These are phyloP conservation scores for Staphylotrichum longicolle DNA, from an alignment of 495 filamentous ascomycete genomes.

Conservation along the genomic window DNA sequence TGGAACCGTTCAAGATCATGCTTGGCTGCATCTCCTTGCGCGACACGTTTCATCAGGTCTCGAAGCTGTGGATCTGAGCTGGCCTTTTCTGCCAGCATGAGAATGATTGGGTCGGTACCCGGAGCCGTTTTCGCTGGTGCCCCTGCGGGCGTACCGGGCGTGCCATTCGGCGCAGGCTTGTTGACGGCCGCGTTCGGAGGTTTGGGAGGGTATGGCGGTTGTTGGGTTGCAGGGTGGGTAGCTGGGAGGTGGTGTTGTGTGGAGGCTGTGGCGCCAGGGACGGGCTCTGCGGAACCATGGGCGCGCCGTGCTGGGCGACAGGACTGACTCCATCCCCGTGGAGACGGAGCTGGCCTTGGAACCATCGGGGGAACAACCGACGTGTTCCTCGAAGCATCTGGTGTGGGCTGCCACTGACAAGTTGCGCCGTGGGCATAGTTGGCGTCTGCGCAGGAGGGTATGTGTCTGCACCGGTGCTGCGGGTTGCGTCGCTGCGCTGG, in stretches of 20 bases:
- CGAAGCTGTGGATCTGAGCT: slow-evolving; percentile 85
- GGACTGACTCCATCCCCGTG: slow-evolving; percentile 35
- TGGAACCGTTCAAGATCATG: slow-evolving; percentile 87
- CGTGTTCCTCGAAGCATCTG: slow-evolving; percentile 31
- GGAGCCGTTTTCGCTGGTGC: slow-evolving; percentile 32
- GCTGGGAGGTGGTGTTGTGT: slow-evolving; percentile 12
- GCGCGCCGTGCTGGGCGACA: slow-evolving; percentile 22
- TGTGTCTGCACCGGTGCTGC: slow-evolving; percentile 21
- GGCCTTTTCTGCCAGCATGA: slow-evolving; percentile 83
- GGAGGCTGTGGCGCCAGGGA: slow-evolving; percentile 9
- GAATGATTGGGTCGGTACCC: slow-evolving; percentile 89
- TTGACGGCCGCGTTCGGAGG: slow-evolving; percentile 5
- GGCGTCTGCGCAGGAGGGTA: slow-evolving; percentile 17
- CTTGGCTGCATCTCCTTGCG: slow-evolving; percentile 75
- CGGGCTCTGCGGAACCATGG: slow-evolving; percentile 14
- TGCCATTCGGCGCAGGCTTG: slow-evolving; percentile 26
- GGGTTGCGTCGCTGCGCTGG: slow-evolving; percentile 21
- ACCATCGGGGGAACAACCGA: slow-evolving; percentile 35
- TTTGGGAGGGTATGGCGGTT: slow-evolving; percentile 8
- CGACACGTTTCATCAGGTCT: slow-evolving; percentile 93
- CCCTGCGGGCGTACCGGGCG: slow-evolving; percentile 32
- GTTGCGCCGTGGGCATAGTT: slow-evolving; percentile 9
- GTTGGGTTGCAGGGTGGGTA: slow-evolving; percentile 7
- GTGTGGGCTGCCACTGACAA: slow-evolving; percentile 26
- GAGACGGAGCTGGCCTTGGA: slow-evolving; percentile 28